phyloP scores from a whole-genome alignment of 352 stramenopile species.

The Globisporangium cederbergense region DNA sequence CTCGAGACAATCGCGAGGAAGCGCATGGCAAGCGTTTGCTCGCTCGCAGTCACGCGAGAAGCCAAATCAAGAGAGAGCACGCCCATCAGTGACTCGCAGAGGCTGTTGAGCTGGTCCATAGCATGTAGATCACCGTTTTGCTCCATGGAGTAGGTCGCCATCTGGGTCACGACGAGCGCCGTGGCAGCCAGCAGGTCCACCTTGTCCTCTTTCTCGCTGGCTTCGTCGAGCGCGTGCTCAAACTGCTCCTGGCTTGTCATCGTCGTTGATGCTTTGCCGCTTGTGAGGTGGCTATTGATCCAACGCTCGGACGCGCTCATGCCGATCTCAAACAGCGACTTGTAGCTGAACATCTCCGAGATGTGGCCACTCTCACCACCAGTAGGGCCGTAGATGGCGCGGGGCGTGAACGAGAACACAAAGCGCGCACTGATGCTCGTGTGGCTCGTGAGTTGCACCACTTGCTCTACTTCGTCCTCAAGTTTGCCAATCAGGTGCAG shows the following conservation, averaged over 20 bases:
- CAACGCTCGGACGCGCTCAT: conserved; percentile 6
- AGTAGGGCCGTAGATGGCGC: conserved; percentile 8
- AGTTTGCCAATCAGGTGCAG: conserved; percentile 36
- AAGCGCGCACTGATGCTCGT: background rate
- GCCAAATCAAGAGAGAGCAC: conserved; percentile 13
- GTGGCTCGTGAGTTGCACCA: background rate
- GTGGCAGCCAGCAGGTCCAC: conserved; percentile 25
- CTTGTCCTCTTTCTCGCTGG: conserved; percentile 19
- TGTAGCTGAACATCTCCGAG: conserved; percentile 24
- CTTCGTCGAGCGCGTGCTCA: conserved; percentile 6
- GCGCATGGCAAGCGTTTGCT: conserved; percentile 36
- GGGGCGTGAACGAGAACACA: conserved; percentile 7
- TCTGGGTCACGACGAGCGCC: conserved; percentile 34
- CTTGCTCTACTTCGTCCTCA: conserved; percentile 31
- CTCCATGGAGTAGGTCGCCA: conserved; percentile 39
- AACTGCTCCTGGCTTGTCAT: background rate
- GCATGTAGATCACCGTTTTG: conserved; percentile 22
- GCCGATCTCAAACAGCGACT: conserved; percentile 22
- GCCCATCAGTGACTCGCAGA: conserved; percentile 34
- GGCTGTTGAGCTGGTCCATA: conserved; percentile 26
- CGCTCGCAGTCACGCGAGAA: conserved; percentile 17
- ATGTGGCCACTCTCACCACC: background rate
- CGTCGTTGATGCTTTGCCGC: background rate
- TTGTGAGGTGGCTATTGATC: conserved; percentile 5
- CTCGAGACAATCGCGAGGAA: conserved; percentile 31